These are phyloP conservation scores for Trichoderma orchidacearum DNA, from an alignment of 495 filamentous ascomycete species.

Conservation along the genomic window DNA sequence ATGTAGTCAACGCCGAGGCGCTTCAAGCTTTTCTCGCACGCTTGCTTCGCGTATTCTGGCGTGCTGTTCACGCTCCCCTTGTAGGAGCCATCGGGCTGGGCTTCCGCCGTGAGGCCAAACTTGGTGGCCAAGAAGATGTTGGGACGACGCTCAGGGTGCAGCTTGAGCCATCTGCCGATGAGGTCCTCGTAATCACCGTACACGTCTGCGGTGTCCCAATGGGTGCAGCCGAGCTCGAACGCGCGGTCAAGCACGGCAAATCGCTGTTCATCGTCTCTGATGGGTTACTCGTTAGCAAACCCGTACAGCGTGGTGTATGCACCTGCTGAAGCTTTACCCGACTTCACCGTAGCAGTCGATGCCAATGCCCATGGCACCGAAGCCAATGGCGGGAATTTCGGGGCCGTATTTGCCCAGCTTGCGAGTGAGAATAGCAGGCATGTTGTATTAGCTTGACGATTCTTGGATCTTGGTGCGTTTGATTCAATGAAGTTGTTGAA, in stretches of 20 bases:
- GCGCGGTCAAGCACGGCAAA: constrained; percentile 27
- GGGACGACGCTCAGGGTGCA: constrained; percentile 28
- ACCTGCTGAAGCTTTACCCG: constrained; percentile 1
- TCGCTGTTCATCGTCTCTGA: constrained; percentile 27
- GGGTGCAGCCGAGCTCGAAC: constrained; percentile 24
- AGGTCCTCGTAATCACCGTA: constrained; percentile 38
- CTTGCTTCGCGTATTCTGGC: constrained; percentile 36
- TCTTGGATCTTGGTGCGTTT: background rate
- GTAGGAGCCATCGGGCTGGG: background rate
- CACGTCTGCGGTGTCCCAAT: constrained; percentile 36
- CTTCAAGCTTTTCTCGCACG: constrained; percentile 38
- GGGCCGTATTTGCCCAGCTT: constrained; percentile 41
- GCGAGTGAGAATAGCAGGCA: constrained; percentile 13
- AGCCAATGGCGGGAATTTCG: constrained; percentile 32
- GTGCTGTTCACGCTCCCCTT: constrained; percentile 23
- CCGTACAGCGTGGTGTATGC: background rate
- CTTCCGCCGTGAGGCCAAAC: constrained; percentile 20
- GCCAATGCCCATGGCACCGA: constrained; percentile 39
- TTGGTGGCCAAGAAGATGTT: constrained; percentile 47
- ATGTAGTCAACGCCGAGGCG: constrained; percentile 36
- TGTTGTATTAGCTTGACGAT: background rate
- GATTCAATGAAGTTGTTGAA: background rate
- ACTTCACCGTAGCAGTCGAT: constrained; percentile 26
- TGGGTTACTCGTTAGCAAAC: background rate
- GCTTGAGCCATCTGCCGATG: constrained; percentile 37